Evolutionary conservation across 306 rosid species (phyloP), one percentile per base, ranked within the genome.

Genomic region (Cicer judaicum): DNA sequence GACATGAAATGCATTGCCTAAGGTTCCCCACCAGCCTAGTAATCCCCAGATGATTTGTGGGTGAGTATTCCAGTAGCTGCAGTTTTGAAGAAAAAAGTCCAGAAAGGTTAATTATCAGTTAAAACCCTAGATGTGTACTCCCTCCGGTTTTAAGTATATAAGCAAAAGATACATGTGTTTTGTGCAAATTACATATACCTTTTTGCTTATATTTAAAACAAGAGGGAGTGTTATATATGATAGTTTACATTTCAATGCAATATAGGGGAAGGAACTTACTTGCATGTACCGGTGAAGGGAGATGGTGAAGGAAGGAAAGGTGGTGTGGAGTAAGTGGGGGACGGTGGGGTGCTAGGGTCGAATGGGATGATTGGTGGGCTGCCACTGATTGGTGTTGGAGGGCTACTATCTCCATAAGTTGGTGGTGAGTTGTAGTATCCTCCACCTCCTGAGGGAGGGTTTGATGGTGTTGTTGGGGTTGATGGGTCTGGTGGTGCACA

Each of bases 11-110:
- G 85, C 76, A 68, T 43, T 85, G 55, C 97, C 96, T 61, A 94
- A 47, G 42, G 92, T 88, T 70, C 95, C 97, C 96, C 95, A 94
- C 96, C 96, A 94, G 18, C 99, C 99, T 13, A 94, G 64, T 80
- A 94, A 50, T 29, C 97, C 99, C 97, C 93, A 94, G 41, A 94
- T 84, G 70, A 90, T 8, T 81, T 88, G 87, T 44, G 99, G 99
- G 83, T 94, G 93, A 78, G 77, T 82, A 57, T 70, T 90, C 99
- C 99, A 94, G 86, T 87, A 94, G 79, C 99, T 94, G 85, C 82
- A 80, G 55, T 78, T 70, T 44, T 69, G 49, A 47, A 34, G 56
- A 48, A 67, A 67, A 66, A 71, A 47, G 8, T 38, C 7, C 40
- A 41, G 36, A 41, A 48, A 11, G 44, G 73, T 75, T 69, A 76